Percentiles rank a stretch among this genome's conserved stretches.
Conservation (phyloP, 768 basidiomycete species). For the Mycena leptocephala region DNA sequence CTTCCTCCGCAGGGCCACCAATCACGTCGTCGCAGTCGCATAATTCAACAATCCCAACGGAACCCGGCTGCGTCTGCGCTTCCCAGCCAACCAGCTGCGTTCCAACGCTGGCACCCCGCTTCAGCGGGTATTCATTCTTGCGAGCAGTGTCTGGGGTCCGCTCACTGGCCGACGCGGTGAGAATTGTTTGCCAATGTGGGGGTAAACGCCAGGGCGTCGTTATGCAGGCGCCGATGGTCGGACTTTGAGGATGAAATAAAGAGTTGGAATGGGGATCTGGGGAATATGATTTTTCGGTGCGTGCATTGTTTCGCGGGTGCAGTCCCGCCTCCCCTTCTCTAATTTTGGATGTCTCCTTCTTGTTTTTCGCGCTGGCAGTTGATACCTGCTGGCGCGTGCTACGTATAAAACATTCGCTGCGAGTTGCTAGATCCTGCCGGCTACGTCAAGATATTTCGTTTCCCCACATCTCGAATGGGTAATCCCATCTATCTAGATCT, state of each 20-base stretch:
- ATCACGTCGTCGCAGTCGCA: not conserved
- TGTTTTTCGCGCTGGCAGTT: not conserved
- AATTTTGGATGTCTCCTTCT: not conserved
- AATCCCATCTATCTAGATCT: conserved; percentile 12
- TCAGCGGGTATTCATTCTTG: conserved; percentile 20
- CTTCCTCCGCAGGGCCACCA: not conserved
- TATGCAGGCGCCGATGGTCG: not conserved
- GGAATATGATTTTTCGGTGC: not conserved
- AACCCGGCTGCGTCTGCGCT: not conserved
- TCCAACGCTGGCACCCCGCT: not conserved
- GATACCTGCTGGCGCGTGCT: not conserved
- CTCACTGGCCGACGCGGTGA: not conserved
- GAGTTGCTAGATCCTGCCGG: not conserved
- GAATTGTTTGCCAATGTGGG: not conserved
- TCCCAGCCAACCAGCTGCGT: conserved; percentile 6
- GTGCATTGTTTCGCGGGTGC: not conserved
- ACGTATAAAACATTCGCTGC: not conserved
- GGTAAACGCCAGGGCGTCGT: not conserved
- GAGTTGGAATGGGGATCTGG: not conserved
- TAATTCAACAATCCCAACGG: not conserved
- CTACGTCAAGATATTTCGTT: not conserved
- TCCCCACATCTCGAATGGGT: too few species aligned
- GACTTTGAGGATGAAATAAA: not conserved
- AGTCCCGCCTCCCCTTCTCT: not conserved
- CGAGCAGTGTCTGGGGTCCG: conserved; percentile 16